Conservation (phyloP, 768 basidiomycete species). For the Hygrophoropsis aurantiaca region DNA sequence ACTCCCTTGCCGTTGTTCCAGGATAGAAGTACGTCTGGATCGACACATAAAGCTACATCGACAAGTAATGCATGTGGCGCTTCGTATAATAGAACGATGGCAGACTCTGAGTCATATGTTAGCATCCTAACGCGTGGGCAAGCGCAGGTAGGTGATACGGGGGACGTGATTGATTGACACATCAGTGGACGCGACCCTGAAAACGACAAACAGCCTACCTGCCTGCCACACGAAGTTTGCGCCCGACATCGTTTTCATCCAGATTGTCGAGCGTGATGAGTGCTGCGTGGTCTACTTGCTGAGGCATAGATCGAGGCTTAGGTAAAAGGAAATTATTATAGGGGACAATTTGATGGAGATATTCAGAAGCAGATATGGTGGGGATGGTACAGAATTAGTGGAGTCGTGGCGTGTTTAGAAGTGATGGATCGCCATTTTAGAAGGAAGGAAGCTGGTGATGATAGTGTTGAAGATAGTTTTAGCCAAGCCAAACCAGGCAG, state of each 20-base stretch:
- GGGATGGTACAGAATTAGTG: too few species aligned
- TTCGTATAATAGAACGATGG: constrained; percentile 49
- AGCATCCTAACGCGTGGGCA: constrained; percentile 44
- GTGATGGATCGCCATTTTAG: too few species aligned
- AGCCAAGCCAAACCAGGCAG: too few species aligned
- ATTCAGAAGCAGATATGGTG: too few species aligned
- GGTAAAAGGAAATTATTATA: too few species aligned
- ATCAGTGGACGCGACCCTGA: not conserved
- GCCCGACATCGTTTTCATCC: constrained; percentile 37
- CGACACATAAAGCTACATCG: constrained; percentile 54
- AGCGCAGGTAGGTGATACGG: constrained; percentile 3
- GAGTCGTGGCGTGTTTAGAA: too few species aligned
- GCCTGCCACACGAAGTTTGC: constrained; percentile 60
- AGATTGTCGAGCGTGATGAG: constrained; percentile 45
- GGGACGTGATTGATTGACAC: not conserved
- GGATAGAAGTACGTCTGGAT: constrained; percentile 23
- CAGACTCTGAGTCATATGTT: constrained; percentile 50
- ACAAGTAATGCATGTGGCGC: constrained; percentile 52
- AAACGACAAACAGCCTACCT: constrained; percentile 40
- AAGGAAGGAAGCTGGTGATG: too few species aligned
- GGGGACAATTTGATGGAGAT: too few species aligned
- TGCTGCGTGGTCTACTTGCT: constrained; percentile 47
- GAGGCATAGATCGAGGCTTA: constrained; percentile 44
- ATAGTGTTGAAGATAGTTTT: too few species aligned
- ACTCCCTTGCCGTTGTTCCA: constrained; percentile 2